A percentile compares a stretch with the other conserved stretches of the same genome.
Conservation (phyloP, 129 eudicot species). For the Pseudognaphalium luteoalbum region DNA sequence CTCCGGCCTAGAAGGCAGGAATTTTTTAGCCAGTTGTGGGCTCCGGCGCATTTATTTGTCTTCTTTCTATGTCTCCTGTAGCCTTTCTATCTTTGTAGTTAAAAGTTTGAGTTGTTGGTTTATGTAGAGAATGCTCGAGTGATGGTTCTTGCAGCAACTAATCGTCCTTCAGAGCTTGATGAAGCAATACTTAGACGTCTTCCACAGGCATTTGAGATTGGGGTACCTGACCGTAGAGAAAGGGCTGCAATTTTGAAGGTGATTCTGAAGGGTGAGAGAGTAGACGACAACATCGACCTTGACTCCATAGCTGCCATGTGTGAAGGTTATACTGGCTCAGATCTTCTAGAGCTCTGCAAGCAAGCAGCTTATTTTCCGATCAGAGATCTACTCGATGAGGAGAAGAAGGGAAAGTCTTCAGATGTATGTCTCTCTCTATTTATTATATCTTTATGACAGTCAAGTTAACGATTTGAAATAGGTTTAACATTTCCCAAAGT, state of each 20-base stretch:
- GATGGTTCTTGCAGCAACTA: slow-evolving; percentile 96
- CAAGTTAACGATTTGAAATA: background rate
- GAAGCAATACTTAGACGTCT: slow-evolving; percentile 93
- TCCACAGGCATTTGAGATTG: slow-evolving; percentile 91
- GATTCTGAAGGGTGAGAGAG: slow-evolving; percentile 70
- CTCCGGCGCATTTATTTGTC: background rate
- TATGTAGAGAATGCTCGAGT: slow-evolving; percentile 73
- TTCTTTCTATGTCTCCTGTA: background rate
- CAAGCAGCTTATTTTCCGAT: slow-evolving; percentile 87
- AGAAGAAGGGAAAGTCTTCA: slow-evolving; percentile 57
- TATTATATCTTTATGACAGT: background rate
- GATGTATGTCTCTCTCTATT: slow-evolving; percentile 40
- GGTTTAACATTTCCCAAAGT: background rate
- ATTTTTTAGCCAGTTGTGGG: background rate
- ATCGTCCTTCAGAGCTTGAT: slow-evolving; percentile 94
- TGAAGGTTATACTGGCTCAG: slow-evolving; percentile 92
- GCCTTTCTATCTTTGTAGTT: background rate
- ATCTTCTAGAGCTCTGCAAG: slow-evolving; percentile 83
- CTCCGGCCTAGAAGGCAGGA: background rate
- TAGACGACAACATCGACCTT: slow-evolving; percentile 53
- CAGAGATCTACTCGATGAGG: slow-evolving; percentile 68
- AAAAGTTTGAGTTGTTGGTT: background rate
- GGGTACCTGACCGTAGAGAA: slow-evolving; percentile 70
- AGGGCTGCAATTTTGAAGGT: slow-evolving; percentile 75
- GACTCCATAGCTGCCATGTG: slow-evolving; percentile 67